Conservation (phyloP, 2,329 filamentous ascomycete genomes). For the Hymenoscyphus linearis region DNA sequence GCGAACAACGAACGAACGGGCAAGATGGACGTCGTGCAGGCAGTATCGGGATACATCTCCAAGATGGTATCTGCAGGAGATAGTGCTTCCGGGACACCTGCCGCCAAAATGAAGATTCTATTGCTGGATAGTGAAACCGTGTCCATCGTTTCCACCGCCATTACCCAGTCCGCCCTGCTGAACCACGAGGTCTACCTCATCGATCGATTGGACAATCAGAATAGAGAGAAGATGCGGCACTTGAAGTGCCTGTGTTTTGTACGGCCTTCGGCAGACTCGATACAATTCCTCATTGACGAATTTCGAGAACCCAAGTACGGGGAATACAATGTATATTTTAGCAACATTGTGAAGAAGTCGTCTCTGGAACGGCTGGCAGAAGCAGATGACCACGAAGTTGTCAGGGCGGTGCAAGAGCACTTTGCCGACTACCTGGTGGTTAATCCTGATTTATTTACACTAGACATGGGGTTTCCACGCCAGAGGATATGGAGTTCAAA, state of each 20-base stretch:
- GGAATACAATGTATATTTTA: conserved; percentile 96
- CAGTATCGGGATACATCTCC: conserved; percentile 89
- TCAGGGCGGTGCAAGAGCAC: conserved; percentile 88
- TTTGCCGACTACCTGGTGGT: conserved; percentile 95
- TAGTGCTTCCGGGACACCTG: conserved; percentile 56
- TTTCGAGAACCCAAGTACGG: conserved; percentile 94
- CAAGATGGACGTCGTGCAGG: conserved; percentile 88
- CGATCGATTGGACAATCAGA: conserved; percentile 85
- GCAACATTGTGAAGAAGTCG: conserved; percentile 96
- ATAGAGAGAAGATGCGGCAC: conserved; percentile 96
- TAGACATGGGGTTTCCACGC: conserved; percentile 67
- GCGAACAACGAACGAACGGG: neutral
- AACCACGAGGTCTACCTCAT: conserved; percentile 98
- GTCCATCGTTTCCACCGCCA: conserved; percentile 87
- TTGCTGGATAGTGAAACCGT: conserved; percentile 92
- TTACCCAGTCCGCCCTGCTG: conserved; percentile 89
- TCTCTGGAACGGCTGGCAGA: conserved; percentile 89
- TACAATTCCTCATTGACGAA: conserved; percentile 92
- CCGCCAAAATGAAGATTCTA: conserved; percentile 97
- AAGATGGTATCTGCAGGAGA: conserved; percentile 91
- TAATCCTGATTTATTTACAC: conserved; percentile 86
- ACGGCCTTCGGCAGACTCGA: conserved; percentile 84
- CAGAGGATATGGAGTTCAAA: conserved; percentile 75
- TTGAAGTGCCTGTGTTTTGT: conserved; percentile 90
- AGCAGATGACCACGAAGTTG: conserved; percentile 95